These are phyloP conservation scores for Flammula alnicola DNA, from an alignment of 1,284 basidiomycete genomes.

Conservation along the genomic window DNA sequence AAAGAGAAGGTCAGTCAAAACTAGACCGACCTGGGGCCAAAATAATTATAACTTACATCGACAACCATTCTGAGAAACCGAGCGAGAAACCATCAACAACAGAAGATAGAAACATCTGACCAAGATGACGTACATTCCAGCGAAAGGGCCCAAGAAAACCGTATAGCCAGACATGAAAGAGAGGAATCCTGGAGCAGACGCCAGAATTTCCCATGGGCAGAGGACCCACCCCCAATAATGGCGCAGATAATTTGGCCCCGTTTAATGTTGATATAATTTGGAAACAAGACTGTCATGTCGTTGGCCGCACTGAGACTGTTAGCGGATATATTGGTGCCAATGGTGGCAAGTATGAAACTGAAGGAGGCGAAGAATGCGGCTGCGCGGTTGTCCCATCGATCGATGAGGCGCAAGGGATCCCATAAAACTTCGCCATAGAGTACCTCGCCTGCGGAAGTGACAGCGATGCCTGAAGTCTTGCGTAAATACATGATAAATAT, in stretches of 20 bases:
- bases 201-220: slow-evolving; percentile 64
- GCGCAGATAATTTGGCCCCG: slow-evolving; percentile 78
- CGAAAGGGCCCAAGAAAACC: slow-evolving; percentile 75
- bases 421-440: slow-evolving; percentile 63
- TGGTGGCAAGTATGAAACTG: slow-evolving; percentile 67
- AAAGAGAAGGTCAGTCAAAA: slow-evolving; percentile 4
- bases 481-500: slow-evolving; percentile 13
- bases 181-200: slow-evolving; percentile 53
- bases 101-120: not conserved
- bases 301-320: slow-evolving; percentile 81
- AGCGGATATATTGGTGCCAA: slow-evolving; percentile 78
- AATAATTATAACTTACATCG: slow-evolving; percentile 54
- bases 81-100: not conserved
- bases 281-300: slow-evolving; percentile 71
- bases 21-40: too few relatives aligned
- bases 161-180: slow-evolving; percentile 73
- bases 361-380: slow-evolving; percentile 80
- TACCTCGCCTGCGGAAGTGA: slow-evolving; percentile 66
- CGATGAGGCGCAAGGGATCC: slow-evolving; percentile 58
- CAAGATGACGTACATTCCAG: slow-evolving; percentile 54
- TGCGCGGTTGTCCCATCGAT: slow-evolving; percentile 76
- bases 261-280: slow-evolving; percentile 75
- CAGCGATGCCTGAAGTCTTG: slow-evolving; percentile 62
- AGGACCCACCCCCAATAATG: slow-evolving; percentile 71
- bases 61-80: slow-evolving; percentile 54